Evolutionary conservation across 1,139 yeast genomes (phyloP).

Genomic region (Saccharomyces pastorianus): DNA sequence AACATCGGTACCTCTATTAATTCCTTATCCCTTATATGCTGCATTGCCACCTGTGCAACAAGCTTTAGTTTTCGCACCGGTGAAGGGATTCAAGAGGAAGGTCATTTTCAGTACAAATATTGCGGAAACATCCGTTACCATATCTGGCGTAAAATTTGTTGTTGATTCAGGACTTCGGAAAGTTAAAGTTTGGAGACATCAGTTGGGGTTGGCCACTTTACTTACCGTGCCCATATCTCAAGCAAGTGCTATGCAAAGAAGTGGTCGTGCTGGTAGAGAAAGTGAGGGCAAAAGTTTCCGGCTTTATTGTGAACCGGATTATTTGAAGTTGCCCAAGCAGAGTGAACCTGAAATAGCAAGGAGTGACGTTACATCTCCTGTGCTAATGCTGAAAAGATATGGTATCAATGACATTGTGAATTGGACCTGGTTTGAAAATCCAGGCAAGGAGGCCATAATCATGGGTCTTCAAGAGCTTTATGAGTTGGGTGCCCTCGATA

Average conservation of each 20-base stretch:
- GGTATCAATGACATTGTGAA: conserved; percentile 75
- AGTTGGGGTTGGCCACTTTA: conserved; percentile 80
- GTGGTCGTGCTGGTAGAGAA: conserved; percentile 99
- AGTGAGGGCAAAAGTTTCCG: conserved; percentile 83
- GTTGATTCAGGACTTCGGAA: conserved; percentile 88
- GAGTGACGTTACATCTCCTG: conserved; percentile 76
- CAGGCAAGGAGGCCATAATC: conserved; percentile 71
- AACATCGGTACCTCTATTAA: conserved; percentile 53
- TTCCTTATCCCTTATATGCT: conserved; percentile 83
- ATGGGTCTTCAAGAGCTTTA: conserved; percentile 74
- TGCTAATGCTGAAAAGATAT: conserved; percentile 71
- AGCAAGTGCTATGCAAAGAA: conserved; percentile 90
- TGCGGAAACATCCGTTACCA: conserved; percentile 95
- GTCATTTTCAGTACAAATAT: conserved; percentile 87
- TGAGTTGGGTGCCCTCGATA: conserved; percentile 71
- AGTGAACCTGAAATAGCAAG: conserved; percentile 91
- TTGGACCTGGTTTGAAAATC: conserved; percentile 92
- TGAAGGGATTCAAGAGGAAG: conserved; percentile 52
- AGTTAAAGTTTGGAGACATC: conserved; percentile 91
- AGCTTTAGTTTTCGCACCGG: conserved; percentile 59
- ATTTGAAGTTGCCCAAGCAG: conserved; percentile 53
- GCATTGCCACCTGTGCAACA: conserved; percentile 84
- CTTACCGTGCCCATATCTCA: conserved; percentile 87
- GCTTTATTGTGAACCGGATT: conserved; percentile 69
- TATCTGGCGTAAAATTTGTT: conserved; percentile 87